These are phyloP conservation scores for Ustilago shanxiensis DNA, from an alignment of 1,284 basidiomycete genomes.

Conservation along the genomic window DNA sequence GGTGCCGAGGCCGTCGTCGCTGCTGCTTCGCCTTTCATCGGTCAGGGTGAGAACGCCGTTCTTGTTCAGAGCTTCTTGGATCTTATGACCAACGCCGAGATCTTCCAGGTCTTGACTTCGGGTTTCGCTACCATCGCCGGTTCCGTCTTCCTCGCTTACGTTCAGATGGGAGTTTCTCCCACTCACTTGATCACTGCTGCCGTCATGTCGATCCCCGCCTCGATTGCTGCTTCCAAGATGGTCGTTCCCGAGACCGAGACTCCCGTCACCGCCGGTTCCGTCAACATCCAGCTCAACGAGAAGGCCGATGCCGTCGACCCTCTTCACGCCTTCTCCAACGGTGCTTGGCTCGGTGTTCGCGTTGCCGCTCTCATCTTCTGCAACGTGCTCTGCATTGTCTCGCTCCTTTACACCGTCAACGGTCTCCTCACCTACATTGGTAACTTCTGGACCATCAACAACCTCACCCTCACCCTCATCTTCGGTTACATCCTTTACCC, in stretches of 20 bases:
- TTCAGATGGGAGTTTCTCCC: constrained; percentile 82
- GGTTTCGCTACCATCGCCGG: constrained; percentile 87
- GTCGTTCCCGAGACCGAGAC: constrained; percentile 85
- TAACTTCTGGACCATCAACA: constrained; percentile 82
- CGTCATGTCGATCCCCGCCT: constrained; percentile 93
- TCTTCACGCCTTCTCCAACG: constrained; percentile 88
- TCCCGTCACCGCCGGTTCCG: constrained; percentile 83
- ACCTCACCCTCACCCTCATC: constrained; percentile 84
- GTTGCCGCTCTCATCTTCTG: constrained; percentile 88
- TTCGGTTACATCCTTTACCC: constrained; percentile 88
- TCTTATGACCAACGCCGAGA: constrained; percentile 87
- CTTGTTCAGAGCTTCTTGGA: constrained; percentile 80
- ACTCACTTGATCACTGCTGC: constrained; percentile 86
- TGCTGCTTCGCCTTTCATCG: constrained; percentile 89
- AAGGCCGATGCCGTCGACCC: constrained; percentile 75
- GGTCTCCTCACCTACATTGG: constrained; percentile 90
- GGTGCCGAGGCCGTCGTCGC: constrained; percentile 93
- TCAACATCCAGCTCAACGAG: constrained; percentile 81
- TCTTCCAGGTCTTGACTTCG: constrained; percentile 89
- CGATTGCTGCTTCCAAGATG: constrained; percentile 89
- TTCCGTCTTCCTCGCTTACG: constrained; percentile 86
- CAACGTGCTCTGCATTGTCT: constrained; percentile 79
- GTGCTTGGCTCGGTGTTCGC: constrained; percentile 85
- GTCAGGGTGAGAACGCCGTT: constrained; percentile 71
- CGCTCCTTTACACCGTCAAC: constrained; percentile 84